Evolutionary conservation across 208 protist genomes (phyloP), one percentile per base, ranked within the genome.

Genomic region (Polymyxa betae): DNA sequence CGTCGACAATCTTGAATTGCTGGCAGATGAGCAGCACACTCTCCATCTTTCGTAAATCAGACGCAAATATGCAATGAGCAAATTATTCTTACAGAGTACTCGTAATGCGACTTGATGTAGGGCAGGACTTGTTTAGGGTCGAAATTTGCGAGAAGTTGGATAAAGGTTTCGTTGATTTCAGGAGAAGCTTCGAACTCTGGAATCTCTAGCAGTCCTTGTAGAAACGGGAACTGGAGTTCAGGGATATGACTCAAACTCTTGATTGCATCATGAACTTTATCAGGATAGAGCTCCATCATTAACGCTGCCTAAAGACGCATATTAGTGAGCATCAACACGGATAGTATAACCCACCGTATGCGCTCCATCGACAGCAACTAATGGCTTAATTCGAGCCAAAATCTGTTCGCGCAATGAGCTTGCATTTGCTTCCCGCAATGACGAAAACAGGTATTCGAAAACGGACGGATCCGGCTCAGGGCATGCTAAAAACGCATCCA

Each of bases 1-100:
- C 72, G n/a, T 82, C 72, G 35, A 35, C n/a, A 35, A 82, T 43
- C 5, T 82, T 35, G 72, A 82, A 82, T 35, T 43, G 72, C 35
- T 82, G 72, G n/a, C 5, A 5, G n/a, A 82, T 43, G 16, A 20
- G 5, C 16, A 82, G 72, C 5, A 82, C 72, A 43, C 16, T 20
- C 10, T 82, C 72, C 5, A 82, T 82, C 72, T 60, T 60, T 29
- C 24, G 12, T 60, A 24, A 60, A 29, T 5, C 5, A 60, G 24
- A 60, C 49, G 49, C 24, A 29, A 24, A 60, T 60, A 60, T 60
- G 49, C 24, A 60, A 29, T 5, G 12, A 60, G 24, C 49, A 60
- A 24, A 24, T 60, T 5, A 24, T 60, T 29, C 5, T 29, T 60
- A 60, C 49, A 60, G 72, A 82, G n/a, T 82, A 82, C 16, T 82